These are phyloP conservation scores for Neurospora tetraspora DNA, from an alignment of 495 filamentous ascomycete species.

Conservation along the genomic window DNA sequence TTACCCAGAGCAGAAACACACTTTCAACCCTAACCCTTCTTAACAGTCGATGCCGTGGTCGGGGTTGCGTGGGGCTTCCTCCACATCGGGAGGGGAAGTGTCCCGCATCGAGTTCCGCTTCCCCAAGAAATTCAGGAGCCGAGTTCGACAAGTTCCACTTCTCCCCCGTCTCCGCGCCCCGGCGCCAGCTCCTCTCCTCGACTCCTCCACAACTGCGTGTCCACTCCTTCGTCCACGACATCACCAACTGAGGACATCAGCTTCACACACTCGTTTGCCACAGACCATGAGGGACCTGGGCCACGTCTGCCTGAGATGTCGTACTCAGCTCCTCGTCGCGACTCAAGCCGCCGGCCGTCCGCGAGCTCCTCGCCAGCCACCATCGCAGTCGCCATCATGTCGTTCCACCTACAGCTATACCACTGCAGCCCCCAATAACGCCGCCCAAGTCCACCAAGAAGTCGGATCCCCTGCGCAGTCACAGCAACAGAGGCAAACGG, in stretches of 20 bases:
- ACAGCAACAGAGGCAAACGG: background rate
- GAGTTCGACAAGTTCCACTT: background rate
- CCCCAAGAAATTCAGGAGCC: background rate
- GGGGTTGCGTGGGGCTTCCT: background rate
- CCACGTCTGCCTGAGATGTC: constrained; percentile 21
- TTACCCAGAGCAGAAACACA: background rate
- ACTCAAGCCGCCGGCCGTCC: background rate
- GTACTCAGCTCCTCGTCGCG: constrained; percentile 7
- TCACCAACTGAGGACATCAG: background rate
- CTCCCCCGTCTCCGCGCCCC: background rate
- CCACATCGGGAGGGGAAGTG: background rate
- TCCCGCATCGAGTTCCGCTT: background rate
- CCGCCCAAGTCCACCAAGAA: background rate
- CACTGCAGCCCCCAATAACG: constrained; percentile 3
- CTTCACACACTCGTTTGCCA: background rate
- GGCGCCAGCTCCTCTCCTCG: background rate
- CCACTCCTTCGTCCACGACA: background rate
- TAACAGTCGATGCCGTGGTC: background rate
- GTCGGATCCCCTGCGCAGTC: background rate
- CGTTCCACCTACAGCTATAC: background rate
- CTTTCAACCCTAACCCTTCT: background rate
- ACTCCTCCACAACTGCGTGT: background rate
- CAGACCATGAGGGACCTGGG: constrained; percentile 18
- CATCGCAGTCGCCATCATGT: background rate
- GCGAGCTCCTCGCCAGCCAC: background rate